Base-by-base conservation (phyloP, 2,329 filamentous ascomycete genomes). In the Beauveria rudraprayagi region DNA sequence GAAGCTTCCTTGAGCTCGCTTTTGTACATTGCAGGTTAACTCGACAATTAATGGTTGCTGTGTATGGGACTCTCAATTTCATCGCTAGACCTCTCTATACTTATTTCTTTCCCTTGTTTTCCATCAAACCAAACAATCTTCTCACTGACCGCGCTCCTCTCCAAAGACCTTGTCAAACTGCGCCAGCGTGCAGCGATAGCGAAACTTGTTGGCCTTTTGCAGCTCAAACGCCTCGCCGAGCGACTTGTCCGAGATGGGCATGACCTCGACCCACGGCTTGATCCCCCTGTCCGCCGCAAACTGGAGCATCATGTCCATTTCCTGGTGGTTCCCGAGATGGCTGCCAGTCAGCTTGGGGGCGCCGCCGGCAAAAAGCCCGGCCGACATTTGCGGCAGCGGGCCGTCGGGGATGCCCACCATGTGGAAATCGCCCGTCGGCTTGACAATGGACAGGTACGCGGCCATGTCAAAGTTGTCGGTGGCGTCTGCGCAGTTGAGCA, bases 161-260 rank as follows among this genome's bases (percentile, higher is more conserved):
- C n/a, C 30, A 47, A 90, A 90, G 0, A 77, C 83, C 77, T 88
- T 84, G 67, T 90, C 84, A 67, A 82, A 90, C 10, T 83, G 83
- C 14, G 83, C 84, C 68, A 92, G 72, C 0, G 88, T 90, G 68
- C 90, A 87, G 46, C 90, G 80, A 71, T 90, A 93, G 40, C 81
- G 80, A 16, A 92, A 86, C 70, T 90, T 83, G 66, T 88, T 88
- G 65, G 83, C 84, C 69, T 88, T 84, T 56, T 92, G 82, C 65
- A 86, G 80, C 71, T 86, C 80, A 19, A 91, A 82, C 0, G 85
- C 89, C 75, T 91, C 80, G 72, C 85, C 85, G 69, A 88, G 86
- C 0, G 85, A 87, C 65, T 84, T 79, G 69, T 86, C 87, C 8
- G 82, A 83, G 56, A 91, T 84, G 28, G 84, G 77, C n/a, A 90